Base-by-base conservation (phyloP, 108 stramenopile species). In the Cyclotella cryptica region DNA sequence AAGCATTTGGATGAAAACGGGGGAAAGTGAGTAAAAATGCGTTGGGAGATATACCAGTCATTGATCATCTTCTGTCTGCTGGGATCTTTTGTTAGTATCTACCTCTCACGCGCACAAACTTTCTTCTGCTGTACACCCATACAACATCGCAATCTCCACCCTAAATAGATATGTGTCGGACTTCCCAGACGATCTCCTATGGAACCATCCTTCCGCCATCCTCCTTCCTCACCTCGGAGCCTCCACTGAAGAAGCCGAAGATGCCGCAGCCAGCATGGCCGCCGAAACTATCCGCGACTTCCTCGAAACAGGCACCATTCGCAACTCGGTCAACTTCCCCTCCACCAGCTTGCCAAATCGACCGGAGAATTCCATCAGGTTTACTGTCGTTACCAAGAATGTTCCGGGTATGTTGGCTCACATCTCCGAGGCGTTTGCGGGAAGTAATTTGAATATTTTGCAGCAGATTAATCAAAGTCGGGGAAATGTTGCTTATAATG, bases 181-280 rank as follows among this genome's bases (percentile, higher is more conserved):
- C 72, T 96, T 96, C 87, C 93, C 96, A 40, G 93, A 95, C 68
- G 94, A 94, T 54, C 71, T 93, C 39, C 87, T 97, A 58, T 90
- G 90, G 88, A 87, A 90, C 53, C 95, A 97, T 84, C 80, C 88
- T 42, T 95, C 95, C 75, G 77, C 96, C 28, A 81, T 98, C 61
- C 83, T 94, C 71, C 84, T 97, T 19, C 98, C 98, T 19, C 98
- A 98, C 74, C 88, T 98, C 63, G 98, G 98, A 41, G 98, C 98
- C 41, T 96, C 95, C 21, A 98, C 98, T 15, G 93, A 86, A 69
- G 98, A 98, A 86, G 98, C 98, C 29, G 96, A 98, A 85, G 95
- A 96, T 81, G 89, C 92, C 66, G 97, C 96, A 46, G 91, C 97
- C 21, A 75, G 91, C 78, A 96, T 96, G 94, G 96, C 96, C 28